Conservation (phyloP, 2,329 filamentous ascomycete species). For the Aspergillus awamori region DNA sequence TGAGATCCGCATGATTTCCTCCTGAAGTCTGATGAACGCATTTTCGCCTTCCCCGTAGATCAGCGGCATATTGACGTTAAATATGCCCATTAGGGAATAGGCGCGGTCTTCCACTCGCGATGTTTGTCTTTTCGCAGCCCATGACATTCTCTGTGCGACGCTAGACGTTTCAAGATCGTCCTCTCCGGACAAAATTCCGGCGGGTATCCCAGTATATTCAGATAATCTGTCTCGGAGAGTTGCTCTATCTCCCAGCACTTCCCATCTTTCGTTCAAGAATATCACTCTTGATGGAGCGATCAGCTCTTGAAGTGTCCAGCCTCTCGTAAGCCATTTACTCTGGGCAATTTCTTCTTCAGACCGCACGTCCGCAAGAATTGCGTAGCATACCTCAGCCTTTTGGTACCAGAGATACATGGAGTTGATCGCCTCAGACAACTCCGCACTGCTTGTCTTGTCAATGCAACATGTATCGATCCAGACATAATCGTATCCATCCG, state of each 20-base stretch:
- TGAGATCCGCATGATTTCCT: neutral
- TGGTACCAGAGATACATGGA: neutral
- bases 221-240: neutral
- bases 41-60: neutral
- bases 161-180: neutral
- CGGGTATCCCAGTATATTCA: neutral
- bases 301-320: neutral
- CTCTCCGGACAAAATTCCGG: neutral
- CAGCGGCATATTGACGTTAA: neutral
- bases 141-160: neutral
- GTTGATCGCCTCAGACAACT: neutral
- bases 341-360: neutral
- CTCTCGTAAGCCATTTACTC: neutral
- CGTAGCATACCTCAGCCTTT: neutral
- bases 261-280: neutral
- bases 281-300: neutral
- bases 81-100: neutral
- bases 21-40: neutral
- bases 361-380: neutral
- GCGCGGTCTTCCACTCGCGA: neutral
- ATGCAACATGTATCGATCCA: neutral
- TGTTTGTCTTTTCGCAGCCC: neutral
- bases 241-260: neutral
- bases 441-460: neutral
- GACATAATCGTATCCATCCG: neutral